Base-by-base conservation (phyloP, 2,329 filamentous ascomycete genomes). In the Penicillium vulpinum region DNA sequence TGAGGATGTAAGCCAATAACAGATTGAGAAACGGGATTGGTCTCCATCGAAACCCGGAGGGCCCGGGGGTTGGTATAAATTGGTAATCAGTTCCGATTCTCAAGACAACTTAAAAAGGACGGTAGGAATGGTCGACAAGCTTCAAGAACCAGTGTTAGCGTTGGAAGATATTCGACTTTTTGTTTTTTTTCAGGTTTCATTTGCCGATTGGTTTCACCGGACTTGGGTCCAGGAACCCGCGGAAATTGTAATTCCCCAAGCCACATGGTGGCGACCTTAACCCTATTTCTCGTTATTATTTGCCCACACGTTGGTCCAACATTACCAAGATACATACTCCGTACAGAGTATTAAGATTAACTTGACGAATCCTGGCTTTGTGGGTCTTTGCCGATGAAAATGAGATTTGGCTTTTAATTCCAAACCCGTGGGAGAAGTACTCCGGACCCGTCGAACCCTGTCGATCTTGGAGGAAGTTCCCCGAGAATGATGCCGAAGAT, bases 361-460 rank as follows among this genome's bases (percentile, higher is more conserved):
- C 56, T 63, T 52, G 39, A 48, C 38, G 54, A 62, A 59, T 64
- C 52, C 51, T 31, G 22, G 16, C 15, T 8, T 40, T 29, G 53
- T 44, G 46, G 47, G 11, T 45, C 16, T 7, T 28, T 9, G 38
- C 21, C 40, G 16, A 43, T 29, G 6, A 31, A 15, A 22, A 10
- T 45, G 18, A 11, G 29, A 22, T 24, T 31, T 15, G 7, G 39
- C 6, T 16, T 22, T 45, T 13, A 39, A 22, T 11, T 22, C 28
- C 21, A 46, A 31, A 47, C 41, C 61, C 50, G 31, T 63, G 62
- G 62, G 57, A 62, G 50, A 59, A 54, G 54, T 55, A 41, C 46
- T 55, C 53, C 44, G 52, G 61, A 60, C 56, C 62, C 58, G 60
- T 65, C 57, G 46, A 63, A 63, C 64, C 63, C 63, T 67, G 64